A percentile compares a stretch with the other conserved stretches of the same genome.
Conservation (phyloP, 345 rosid species). For the Eucalyptus polyanthemos region DNA sequence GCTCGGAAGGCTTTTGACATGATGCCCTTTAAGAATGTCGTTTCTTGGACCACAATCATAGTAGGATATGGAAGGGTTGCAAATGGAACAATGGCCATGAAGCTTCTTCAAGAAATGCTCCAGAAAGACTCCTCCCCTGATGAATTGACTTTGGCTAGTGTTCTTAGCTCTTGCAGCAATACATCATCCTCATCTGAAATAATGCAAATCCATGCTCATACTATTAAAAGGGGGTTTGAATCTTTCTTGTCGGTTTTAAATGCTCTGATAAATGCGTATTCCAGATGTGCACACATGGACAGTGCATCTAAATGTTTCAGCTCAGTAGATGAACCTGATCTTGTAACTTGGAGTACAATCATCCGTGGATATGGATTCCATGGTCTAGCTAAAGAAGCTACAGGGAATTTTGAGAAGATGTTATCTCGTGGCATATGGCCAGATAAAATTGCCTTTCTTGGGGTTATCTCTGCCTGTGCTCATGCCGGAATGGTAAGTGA, state of each 20-base stretch:
- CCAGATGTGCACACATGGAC: conserved; percentile 38
- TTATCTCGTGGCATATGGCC: conserved; percentile 31
- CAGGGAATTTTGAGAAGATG: conserved; percentile 32
- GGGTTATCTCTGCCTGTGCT: conserved; percentile 56
- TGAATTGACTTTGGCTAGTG: conserved; percentile 48
- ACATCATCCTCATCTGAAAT: conserved; percentile 24
- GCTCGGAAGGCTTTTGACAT: conserved; percentile 36
- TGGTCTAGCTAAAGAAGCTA: conserved; percentile 38
- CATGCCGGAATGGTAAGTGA: conserved; percentile 53
- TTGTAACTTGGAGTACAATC: conserved; percentile 57
- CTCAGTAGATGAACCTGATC: conserved; percentile 27
- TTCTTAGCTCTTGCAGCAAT: conserved; percentile 43
- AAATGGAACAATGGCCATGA: conserved; percentile 38
- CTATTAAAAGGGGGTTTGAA: conserved; percentile 27
- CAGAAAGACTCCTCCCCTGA: conserved; percentile 27
- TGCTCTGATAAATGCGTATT: conserved; percentile 44
- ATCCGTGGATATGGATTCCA: conserved; percentile 54
- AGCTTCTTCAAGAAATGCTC: conserved; percentile 33
- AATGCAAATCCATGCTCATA: conserved; percentile 33
- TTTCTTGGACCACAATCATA: conserved; percentile 63
- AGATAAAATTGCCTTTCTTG: conserved; percentile 46
- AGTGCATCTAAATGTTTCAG: conserved; percentile 37
- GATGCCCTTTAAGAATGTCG: conserved; percentile 42
- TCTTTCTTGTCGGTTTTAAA: conserved; percentile 31
- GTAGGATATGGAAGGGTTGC: conserved; percentile 47